Base-by-base conservation (phyloP, 139 green algal species). In the Axilococcus clingmanii region DNA sequence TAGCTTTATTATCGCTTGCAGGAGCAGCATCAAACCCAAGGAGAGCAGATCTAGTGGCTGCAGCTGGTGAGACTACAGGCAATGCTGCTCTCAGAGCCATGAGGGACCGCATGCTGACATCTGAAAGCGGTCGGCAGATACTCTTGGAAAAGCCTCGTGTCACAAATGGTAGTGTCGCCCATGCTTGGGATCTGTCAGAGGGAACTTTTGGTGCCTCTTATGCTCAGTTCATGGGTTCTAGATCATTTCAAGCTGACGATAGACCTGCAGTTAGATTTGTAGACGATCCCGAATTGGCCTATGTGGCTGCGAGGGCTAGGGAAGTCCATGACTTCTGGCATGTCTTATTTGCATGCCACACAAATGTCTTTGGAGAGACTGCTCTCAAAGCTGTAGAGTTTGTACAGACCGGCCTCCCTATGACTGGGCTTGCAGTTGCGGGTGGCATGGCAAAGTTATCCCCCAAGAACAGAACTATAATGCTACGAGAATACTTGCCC, bases 251-350 rank as follows among this genome's bases (percentile, higher is more conserved):
- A 5, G 81, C 90, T 8, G 74, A 86, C 40, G 89, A 96, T 14
- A 65, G 90, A n/a, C 84, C 86, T 5, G 76, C 82, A 1, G 82
- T 90, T 16, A 55, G 85, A 28, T 95, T 95, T 60, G 64, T 97
- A n/a, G 87, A 94, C 44, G 86, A 96, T 46, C 59, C 67, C 6
- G 88, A 97, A 62, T 66, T 96, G 36, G 90, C 90, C 0, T 97
- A 93, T 45, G 82, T 96, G 4, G 75, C 82, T 5, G 56, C 56
- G 17, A 62, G 89, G 9, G 74, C 68, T n/a, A 65, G 87, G 2
- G 77, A 95, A 58, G 77, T 91, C n/a, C 87, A 96, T 48, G 86
- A 96, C 75, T 86, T 95, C 11, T 97, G 90, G 90, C 90, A 97
- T 61, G 79, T 93, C 4, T 59, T 97, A n/a, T 95, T 96, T 61